These are phyloP conservation scores for Blyttiomyces sp. DNA, from an alignment of 371 early-diverging fungal species.

Conservation along the genomic window DNA sequence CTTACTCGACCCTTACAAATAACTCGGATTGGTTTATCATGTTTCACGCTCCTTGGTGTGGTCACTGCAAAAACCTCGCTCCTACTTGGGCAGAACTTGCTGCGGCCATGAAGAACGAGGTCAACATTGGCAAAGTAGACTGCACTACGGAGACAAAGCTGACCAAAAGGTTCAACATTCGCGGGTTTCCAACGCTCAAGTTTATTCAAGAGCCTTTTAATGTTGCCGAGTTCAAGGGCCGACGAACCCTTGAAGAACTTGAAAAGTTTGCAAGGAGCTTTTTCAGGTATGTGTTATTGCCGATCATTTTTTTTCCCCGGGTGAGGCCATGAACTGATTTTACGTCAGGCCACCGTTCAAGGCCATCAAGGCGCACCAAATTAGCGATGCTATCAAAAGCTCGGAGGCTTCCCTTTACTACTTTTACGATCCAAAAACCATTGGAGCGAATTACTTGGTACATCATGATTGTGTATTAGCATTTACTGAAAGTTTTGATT, in stretches of 20 bases:
- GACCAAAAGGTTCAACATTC: constrained; percentile 58
- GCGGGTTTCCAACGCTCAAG: constrained; percentile 81
- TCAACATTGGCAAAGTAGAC: constrained; percentile 81
- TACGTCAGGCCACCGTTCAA: constrained; percentile 19
- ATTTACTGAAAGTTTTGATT: too few species aligned
- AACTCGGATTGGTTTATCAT: constrained; percentile 67
- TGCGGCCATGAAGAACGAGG: constrained; percentile 54
- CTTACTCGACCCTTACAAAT: constrained; percentile 37
- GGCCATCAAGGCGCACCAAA: constrained; percentile 24
- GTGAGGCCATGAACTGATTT: not conserved
- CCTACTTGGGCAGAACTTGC: constrained; percentile 76
- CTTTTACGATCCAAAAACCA: constrained; percentile 23
- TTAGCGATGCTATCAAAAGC: constrained; percentile 8
- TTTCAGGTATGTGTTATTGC: not conserved
- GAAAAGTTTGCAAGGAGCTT: constrained; percentile 27
- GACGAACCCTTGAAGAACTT: constrained; percentile 25
- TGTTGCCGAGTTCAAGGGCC: constrained; percentile 23
- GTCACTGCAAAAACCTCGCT: constrained; percentile 78
- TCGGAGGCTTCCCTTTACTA: constrained; percentile 35
- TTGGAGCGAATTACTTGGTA: constrained; percentile 9
- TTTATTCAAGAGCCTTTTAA: constrained; percentile 24
- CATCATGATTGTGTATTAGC: too few species aligned
- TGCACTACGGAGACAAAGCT: constrained; percentile 58
- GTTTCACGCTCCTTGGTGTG: constrained; percentile 77
- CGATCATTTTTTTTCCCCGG: too few species aligned